Base-by-base conservation (phyloP, 805 yeast genomes). In the Candida pini region DNA sequence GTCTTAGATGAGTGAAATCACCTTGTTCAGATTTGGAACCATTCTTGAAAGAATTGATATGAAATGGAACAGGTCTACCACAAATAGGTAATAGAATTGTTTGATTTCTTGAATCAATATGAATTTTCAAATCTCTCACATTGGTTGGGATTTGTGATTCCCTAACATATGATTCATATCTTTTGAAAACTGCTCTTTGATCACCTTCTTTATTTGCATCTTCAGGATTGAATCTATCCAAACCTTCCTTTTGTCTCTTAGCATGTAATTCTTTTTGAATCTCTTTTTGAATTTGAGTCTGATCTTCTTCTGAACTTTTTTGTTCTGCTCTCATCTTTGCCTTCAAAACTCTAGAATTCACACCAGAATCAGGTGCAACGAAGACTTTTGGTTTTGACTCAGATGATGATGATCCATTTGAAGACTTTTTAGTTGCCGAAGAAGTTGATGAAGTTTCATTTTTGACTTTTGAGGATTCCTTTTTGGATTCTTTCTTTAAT, bases 11-110 rank as follows among this genome's bases (percentile, higher is more conserved):
- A 1, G 96, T 88, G 58, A 75, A 88, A 47, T 89, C 97, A 34
- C 97, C 97, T 66, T 92, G 97, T 53, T 92, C 98, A 44, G 81
- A 86, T 53, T 88, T 89, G 9, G 95, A 83, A 32, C 96, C 97
- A 55, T 86, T 89, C 53, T 89, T 90, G 64, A 84, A 89, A 4
- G 97, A 70, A 58, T 87, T 87, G 54, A 90, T 88, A 58, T 90
- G 98, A 69, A 92, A 90, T 17, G 98, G 98, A 34, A 92, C 97
- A 1, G 97, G 97, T 52, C 97, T 73, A 43, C 98, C 98, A 51
- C 81, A 76, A 39, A 90, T 82, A 33, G 98, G 98, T 39, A 90
- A 65, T 41, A 90, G 76, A 36, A 90, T 82, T 2, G 97, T 84
- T 62, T 89, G 96, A 38, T 83, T 74, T 52, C 84, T 86, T 56